Evolutionary conservation across 139 green algal species (phyloP).

Genomic region (Medakamo hakoo): DNA sequence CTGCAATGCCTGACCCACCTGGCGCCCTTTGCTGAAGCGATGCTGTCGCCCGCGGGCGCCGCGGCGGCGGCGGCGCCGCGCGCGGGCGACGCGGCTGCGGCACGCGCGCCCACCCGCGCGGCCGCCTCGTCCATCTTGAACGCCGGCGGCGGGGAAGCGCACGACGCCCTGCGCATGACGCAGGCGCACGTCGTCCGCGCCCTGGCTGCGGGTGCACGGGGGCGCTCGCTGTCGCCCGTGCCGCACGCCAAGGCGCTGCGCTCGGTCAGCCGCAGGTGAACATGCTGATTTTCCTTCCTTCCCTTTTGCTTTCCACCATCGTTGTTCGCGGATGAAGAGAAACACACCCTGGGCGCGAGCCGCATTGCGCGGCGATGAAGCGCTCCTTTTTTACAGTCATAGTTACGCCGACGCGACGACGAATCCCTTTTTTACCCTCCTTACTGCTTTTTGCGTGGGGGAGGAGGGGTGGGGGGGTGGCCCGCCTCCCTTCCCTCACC

Average conservation of each 20-base stretch:
- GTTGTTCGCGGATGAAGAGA: constrained; percentile 18
- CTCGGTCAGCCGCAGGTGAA: constrained; percentile 34
- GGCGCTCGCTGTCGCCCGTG: constrained; percentile 18
- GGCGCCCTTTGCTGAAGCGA: constrained; percentile 61
- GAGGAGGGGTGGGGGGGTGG: too few species aligned
- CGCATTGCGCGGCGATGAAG: constrained; percentile 7
- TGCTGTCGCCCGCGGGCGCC: constrained; percentile 19
- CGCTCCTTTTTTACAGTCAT: constrained; percentile 26
- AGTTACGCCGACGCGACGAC: constrained; percentile 45
- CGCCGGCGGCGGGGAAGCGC: neutral
- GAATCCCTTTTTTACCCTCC: neutral
- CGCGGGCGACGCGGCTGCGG: neutral
- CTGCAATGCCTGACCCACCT: constrained; percentile 88
- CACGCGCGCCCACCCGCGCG: too few species aligned
- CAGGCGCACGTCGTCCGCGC: constrained; percentile 24
- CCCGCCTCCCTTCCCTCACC: neutral
- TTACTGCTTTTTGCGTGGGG: neutral
- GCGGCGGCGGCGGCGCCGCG: neutral
- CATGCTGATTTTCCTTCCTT: neutral
- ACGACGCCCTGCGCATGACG: constrained; percentile 38
- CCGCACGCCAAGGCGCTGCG: constrained; percentile 27
- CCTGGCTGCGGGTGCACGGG: constrained; percentile 13
- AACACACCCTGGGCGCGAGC: constrained; percentile 4
- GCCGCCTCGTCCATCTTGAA: constrained; percentile 3
- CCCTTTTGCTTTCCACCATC: constrained; percentile 5